A percentile compares a stretch with the other conserved stretches of the same genome.
phyloP scores from a whole-genome alignment of 148 eudicot species.

The Cornus suecica region DNA sequence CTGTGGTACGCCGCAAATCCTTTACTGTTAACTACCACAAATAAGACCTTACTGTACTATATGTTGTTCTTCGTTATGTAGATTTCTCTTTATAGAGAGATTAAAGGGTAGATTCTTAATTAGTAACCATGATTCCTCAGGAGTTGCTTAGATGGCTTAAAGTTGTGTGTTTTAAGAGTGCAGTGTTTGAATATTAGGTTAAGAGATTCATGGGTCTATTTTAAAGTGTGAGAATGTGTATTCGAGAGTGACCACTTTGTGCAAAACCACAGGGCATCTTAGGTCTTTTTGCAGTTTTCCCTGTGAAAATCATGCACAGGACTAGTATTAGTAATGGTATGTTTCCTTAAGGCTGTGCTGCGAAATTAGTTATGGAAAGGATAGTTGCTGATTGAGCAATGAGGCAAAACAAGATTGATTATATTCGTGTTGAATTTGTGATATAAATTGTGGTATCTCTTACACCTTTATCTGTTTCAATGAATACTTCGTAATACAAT shows the following conservation, averaged over 20 bases:
- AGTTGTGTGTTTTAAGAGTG: not conserved
- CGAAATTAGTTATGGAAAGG: not conserved
- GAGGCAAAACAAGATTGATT: not conserved
- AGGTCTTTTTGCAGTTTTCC: too few species aligned
- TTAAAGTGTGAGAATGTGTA: too few species aligned
- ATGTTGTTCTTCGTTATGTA: not conserved
- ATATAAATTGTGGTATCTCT: not conserved
- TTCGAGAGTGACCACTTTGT: too few species aligned
- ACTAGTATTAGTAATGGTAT: too few species aligned
- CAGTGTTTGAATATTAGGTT: not conserved
- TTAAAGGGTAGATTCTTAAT: not conserved
- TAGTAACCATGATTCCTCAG: not conserved
- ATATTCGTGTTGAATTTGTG: not conserved
- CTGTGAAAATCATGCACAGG: too few species aligned
- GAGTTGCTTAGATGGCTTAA: not conserved
- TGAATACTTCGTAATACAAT: not conserved
- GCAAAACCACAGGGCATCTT: too few species aligned
- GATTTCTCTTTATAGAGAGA: not conserved
- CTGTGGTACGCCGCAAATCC: not conserved
- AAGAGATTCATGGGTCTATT: not conserved
- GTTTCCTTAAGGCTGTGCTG: not conserved
- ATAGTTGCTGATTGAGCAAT: not conserved
- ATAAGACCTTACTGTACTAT: not conserved
- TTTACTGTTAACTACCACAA: not conserved
- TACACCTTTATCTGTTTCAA: not conserved